Base-by-base conservation (phyloP, 2,329 filamentous ascomycete genomes). In the Phialophora verrucosa region DNA sequence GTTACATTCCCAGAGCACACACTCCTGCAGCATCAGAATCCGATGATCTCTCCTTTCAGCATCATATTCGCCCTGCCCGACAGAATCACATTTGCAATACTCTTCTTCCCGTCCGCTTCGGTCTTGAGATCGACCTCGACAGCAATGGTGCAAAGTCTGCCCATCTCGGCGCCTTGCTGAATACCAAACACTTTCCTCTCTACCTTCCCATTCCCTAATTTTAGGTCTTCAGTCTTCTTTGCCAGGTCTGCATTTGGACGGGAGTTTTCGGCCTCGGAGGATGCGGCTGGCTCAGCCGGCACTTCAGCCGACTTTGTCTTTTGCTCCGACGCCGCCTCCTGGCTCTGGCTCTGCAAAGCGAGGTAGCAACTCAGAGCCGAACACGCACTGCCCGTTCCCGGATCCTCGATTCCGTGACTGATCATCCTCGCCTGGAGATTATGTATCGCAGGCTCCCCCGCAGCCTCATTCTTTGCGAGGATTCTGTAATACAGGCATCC, bases 161-260 rank as follows among this genome's bases (percentile, higher is more conserved):
- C 88, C 85, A 90, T 90, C 77, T 91, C 88, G 10, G 90, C 86
- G 0, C 88, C 89, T 77, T 91, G 88, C 65, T 84, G 84, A 69
- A 90, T 79, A 64, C 82, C 79, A 70, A 85, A 88, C 62, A 75
- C 78, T 53, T 73, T 69, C 35, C 75, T 75, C 63, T 71, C 75
- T 27, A 74, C 75, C 55, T 69, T 68, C 84, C 79, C 31, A 75
- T 76, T 69, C 17, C 49, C 59, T 77, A 84, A 64, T 73, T 74
- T 66, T 75, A 73, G 69, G 57, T 65, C 70, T 64, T 65, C 69
- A 31, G 69, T 74, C 70, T 76, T 74, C 59, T 72, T 74, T 38
- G 74, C 76, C 64, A 81, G 73, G 76, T 75, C 67, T 83, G 67
- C n/a, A 81, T 79, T 49, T 82, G 73, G 68, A 32, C 29, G 4